Conservation (phyloP, 768 basidiomycete species). For the Xanthoconium stramineum region DNA sequence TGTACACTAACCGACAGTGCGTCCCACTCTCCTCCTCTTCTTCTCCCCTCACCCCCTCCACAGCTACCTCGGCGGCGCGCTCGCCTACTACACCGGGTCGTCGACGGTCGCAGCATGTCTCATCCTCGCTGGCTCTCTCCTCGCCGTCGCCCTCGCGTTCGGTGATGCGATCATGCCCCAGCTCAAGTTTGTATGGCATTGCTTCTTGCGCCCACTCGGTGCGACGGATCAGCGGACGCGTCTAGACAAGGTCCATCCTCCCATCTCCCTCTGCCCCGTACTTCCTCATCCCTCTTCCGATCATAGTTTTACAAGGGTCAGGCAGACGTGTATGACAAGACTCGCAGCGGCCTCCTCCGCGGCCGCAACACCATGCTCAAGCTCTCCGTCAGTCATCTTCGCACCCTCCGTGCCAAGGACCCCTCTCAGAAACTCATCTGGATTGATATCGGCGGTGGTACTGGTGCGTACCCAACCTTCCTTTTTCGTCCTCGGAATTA, state of each 20-base stretch:
- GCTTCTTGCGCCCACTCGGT: slow-evolving; percentile 44
- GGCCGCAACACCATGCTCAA: slow-evolving; percentile 72
- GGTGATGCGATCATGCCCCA: slow-evolving; percentile 34
- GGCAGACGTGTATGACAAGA: slow-evolving; percentile 70
- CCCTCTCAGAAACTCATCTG: slow-evolving; percentile 56
- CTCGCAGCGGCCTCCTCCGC: slow-evolving; percentile 56
- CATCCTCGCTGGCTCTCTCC: slow-evolving; percentile 23
- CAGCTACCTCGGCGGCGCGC: slow-evolving; percentile 16
- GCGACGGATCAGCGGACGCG: slow-evolving; percentile 40
- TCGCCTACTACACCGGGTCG: slow-evolving; percentile 31
- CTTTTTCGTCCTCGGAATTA: neutral
- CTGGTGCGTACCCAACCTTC: slow-evolving; percentile 35
- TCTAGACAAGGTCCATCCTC: slow-evolving; percentile 38
- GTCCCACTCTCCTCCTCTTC: neutral
- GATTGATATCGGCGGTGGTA: slow-evolving; percentile 80
- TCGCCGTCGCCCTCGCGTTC: slow-evolving; percentile 21
- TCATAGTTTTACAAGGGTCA: slow-evolving; percentile 62
- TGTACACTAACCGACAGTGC: slow-evolving; percentile 19
- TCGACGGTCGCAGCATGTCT: slow-evolving; percentile 27
- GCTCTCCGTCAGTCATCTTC: slow-evolving; percentile 62
- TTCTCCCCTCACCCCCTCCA: neutral
- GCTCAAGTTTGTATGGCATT: slow-evolving; percentile 49
- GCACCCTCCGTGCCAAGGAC: slow-evolving; percentile 39
- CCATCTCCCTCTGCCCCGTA: neutral
- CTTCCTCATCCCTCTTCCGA: neutral